phyloP scores from a whole-genome alignment of 2,329 filamentous ascomycete species.

The Sporothrix phasma region DNA sequence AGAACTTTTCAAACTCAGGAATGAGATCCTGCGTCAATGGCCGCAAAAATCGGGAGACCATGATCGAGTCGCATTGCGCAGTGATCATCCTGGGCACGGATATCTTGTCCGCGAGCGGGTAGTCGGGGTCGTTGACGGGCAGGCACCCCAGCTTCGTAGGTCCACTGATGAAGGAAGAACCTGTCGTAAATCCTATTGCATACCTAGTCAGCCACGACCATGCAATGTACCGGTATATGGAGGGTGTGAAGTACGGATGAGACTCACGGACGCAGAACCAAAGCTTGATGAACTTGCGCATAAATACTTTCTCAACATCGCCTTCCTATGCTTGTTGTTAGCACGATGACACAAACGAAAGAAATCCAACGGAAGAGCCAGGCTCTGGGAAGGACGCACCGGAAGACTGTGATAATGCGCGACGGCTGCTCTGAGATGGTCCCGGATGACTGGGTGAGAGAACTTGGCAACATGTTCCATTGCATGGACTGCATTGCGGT shows the following conservation, averaged over 20 bases:
- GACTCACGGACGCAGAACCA: conserved; percentile 40
- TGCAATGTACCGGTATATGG: too few relatives aligned
- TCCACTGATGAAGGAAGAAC: conserved; percentile 35
- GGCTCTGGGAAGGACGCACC: too few relatives aligned
- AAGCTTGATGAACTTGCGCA: conserved; percentile 34
- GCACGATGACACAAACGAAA: too few relatives aligned
- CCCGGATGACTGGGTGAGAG: conserved; percentile 8
- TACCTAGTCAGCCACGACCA: background rate
- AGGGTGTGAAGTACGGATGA: background rate
- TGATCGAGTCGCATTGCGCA: conserved; percentile 37
- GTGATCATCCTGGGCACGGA: conserved; percentile 36
- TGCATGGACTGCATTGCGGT: conserved; percentile 23
- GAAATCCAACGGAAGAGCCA: background rate
- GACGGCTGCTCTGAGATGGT: conserved; percentile 19
- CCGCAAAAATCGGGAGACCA: conserved; percentile 28
- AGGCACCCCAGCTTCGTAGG: conserved; percentile 32
- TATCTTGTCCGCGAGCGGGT: conserved; percentile 29
- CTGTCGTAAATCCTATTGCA: conserved; percentile 33
- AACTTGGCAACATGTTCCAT: conserved; percentile 23
- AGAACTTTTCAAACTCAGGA: conserved; percentile 27
- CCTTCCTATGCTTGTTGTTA: conserved; percentile 16
- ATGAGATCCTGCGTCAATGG: conserved; percentile 28
- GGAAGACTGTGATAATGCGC: conserved; percentile 20
- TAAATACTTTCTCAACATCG: conserved; percentile 26
- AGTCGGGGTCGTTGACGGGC: conserved; percentile 28